Evolutionary conservation across 2,329 filamentous ascomycete species (phyloP), one percentile per base, ranked within the genome.

Genomic region (Xylaria sp.): DNA sequence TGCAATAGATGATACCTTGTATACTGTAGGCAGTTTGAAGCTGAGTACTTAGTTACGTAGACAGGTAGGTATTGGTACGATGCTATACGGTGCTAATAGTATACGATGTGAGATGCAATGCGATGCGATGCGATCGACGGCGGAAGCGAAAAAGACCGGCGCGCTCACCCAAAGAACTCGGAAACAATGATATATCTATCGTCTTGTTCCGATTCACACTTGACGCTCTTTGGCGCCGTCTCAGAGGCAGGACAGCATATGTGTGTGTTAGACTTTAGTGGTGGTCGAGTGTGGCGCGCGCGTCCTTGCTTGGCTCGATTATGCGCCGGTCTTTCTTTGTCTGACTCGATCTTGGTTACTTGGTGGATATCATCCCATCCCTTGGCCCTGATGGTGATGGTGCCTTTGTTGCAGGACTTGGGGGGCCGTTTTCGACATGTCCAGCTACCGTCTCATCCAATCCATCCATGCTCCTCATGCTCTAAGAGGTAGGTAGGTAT

Each of bases 291-390:
- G 32, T 39, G 58, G 46, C 55, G 39, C 53, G 59, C 59, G 48
- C 65, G 60, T 63, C 34, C 25, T n/a, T n/a, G 7, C 48, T 63
- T 61, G 62, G 61, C 64, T 63, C 56, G 61, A 46, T 45, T 67
- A 65, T 60, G 60, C 67, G 69, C 67, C 60, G 6, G 60, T 63
- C 60, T 25, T 60, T 63, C 60, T 25, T 60, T 58, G 34, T 45
- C 12, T 15, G 28, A 25, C 32, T 57, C 23, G n/a, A 6, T 46
- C 18, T 36, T 56, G 50, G 50, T 57, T 36, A 50, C 18, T 36
- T 56, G 50, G 50, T 57, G 45, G 57, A 52, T 48, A 34, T 23
- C 50, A 61, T 56, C 56, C 48, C 57, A 45, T 63, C 57, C 57
- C 53, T 59, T 34, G 34, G 43, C 52, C 45, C 25, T 46, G 32